Percentiles rank a stretch among this genome's conserved stretches.
Evolutionary conservation across 495 filamentous ascomycete species (phyloP).

Genomic region (Podospora australis): DNA sequence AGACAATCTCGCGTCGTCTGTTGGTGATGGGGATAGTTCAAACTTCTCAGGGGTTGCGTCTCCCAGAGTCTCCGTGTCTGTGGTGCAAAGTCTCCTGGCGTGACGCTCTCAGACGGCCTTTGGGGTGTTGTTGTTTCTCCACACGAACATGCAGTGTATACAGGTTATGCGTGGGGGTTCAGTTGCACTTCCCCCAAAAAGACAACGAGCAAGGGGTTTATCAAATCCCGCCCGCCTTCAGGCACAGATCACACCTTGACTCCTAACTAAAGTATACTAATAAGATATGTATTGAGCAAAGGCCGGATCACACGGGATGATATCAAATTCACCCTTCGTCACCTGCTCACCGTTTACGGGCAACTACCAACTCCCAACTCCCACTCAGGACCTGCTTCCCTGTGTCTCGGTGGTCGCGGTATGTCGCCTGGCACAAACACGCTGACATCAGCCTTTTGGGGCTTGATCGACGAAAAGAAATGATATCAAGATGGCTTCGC

Average conservation of each 20-base stretch:
- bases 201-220: not conserved
- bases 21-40: too few relatives aligned
- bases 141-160: not conserved
- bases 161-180: not conserved
- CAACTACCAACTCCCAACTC: too few relatives aligned
- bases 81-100: constrained; percentile 1
- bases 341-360: too few relatives aligned
- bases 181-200: not conserved
- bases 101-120: constrained; percentile 1
- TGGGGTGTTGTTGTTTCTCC: not conserved
- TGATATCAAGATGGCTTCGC: not conserved
- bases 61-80: not conserved
- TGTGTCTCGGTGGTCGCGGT: not conserved
- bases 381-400: too few relatives aligned
- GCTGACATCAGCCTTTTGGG: not conserved
- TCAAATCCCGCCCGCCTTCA: not conserved
- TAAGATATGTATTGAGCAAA: not conserved
- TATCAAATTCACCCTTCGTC: not conserved
- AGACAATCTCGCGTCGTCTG: too few relatives aligned
- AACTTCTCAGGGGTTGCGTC: constrained; percentile 5
- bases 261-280: not conserved
- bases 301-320: not conserved
- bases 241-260: not conserved
- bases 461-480: not conserved
- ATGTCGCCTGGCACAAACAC: not conserved